A percentile compares a stretch with the other conserved stretches of the same genome.
phyloP scores from a whole-genome alignment of 805 yeast species.

The Yamadazyma akitaensis region DNA sequence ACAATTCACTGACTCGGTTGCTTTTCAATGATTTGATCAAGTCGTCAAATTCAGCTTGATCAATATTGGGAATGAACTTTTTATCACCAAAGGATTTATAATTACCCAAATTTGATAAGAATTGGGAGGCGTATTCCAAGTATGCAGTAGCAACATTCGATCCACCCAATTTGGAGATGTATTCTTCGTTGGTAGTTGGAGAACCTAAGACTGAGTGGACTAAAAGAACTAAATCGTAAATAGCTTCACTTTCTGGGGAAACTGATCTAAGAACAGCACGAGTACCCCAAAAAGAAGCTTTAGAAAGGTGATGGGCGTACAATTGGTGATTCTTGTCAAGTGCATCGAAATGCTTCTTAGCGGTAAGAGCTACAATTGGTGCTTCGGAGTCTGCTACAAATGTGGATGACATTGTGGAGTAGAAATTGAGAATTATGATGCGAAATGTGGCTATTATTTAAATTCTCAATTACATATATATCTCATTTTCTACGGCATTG shows the following conservation, averaged over 20 bases:
- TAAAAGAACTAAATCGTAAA: slow-evolving; percentile 64
- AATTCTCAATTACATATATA: too few species aligned
- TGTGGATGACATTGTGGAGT: slow-evolving; percentile 8
- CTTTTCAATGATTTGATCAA: slow-evolving; percentile 42
- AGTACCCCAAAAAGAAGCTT: slow-evolving; percentile 83
- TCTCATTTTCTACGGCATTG: background rate
- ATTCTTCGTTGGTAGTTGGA: slow-evolving; percentile 36
- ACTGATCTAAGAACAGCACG: slow-evolving; percentile 78
- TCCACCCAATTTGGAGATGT: slow-evolving; percentile 35
- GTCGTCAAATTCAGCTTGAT: slow-evolving; percentile 44
- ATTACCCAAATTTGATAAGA: slow-evolving; percentile 71
- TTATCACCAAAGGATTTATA: slow-evolving; percentile 86
- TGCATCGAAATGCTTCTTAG: slow-evolving; percentile 65
- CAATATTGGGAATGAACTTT: slow-evolving; percentile 72
- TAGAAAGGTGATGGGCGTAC: slow-evolving; percentile 80
- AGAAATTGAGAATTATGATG: background rate
- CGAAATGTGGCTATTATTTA: too few species aligned
- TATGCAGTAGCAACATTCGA: slow-evolving; percentile 36
- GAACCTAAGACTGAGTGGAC: slow-evolving; percentile 53
- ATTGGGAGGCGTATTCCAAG: slow-evolving; percentile 73
- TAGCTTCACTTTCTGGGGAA: slow-evolving; percentile 73
- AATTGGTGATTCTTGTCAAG: slow-evolving; percentile 55
- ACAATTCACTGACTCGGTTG: slow-evolving; percentile 30
- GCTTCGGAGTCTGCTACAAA: slow-evolving; percentile 39
- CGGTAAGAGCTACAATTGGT: slow-evolving; percentile 48